Base-by-base conservation (phyloP, 441 rosid species). In the Gossypium gossypioides region DNA sequence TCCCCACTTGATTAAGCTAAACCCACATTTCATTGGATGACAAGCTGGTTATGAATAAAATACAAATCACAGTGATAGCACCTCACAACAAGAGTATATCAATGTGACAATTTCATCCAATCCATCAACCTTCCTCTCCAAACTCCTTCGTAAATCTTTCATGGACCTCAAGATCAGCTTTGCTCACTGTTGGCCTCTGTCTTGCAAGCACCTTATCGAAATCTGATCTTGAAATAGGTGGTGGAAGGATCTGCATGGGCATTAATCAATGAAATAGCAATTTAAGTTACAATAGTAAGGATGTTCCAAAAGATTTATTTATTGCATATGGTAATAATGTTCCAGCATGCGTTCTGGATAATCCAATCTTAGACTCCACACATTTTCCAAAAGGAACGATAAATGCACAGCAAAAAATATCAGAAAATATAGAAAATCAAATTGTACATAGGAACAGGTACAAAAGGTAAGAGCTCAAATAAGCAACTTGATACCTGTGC, bases 71-170 rank as follows among this genome's bases (percentile, higher is more conserved):
- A 69, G 76, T 71, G 62, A 69, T 48, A 67, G 73, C 75, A 78
- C 78, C 78, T 78, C 79, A 76, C 60, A 62, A 72, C 77, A 51
- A 68, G 78, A 44, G 59, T 29, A 72, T 60, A 56, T 66, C 80
- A 71, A 27, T 55, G 51, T 21, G 69, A 51, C 50, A 60, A 48
- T 18, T 59, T 69, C 10, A 16, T 65, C 50, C 62, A 75, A 51
- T 71, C 40, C 73, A 68, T 89, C 75, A 95, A 75, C 99, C 99
- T 84, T 95, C 99, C 89, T 95, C 99, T 68, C 99, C 99, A 81
- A 95, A 95, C 87, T 95, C 99, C 68, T 86, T 89, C 3, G 99
- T 95, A 86, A 95, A 95, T 88, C 93, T 91, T 87, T 92, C 98
- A 3, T 92, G 99, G 75, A 95, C 95, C 8, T 92, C 96, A 48